phyloP scores from a whole-genome alignment of 2,329 filamentous ascomycete species.

The Leptosphaerulina australis region DNA sequence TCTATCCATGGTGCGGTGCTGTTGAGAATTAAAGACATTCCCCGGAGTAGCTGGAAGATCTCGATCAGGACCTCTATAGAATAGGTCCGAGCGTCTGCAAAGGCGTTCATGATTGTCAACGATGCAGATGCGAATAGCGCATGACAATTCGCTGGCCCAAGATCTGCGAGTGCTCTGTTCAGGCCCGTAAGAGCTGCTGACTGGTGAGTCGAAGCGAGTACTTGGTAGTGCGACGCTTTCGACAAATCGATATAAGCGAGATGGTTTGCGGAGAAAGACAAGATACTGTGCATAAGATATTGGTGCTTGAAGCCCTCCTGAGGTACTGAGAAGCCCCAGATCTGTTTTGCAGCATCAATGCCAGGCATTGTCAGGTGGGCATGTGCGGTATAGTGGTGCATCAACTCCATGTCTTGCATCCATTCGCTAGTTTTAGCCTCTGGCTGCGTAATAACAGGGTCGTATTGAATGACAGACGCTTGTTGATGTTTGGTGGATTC shows the following conservation, averaged over 20 bases:
- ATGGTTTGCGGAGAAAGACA: constrained; percentile 48
- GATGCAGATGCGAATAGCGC: constrained; percentile 35
- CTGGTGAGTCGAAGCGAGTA: constrained; percentile 40
- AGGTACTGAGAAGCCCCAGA: constrained; percentile 46
- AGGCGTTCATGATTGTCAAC: constrained; percentile 34
- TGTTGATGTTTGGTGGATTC: not conserved
- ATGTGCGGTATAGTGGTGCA: constrained; percentile 39
- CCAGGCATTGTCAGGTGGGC: constrained; percentile 32
- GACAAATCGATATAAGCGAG: constrained; percentile 39
- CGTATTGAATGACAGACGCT: not conserved
- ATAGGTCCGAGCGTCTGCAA: constrained; percentile 27
- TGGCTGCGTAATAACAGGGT: not conserved
- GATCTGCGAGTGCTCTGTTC: constrained; percentile 29
- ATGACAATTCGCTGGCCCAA: constrained; percentile 37
- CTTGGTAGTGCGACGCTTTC: constrained; percentile 23
- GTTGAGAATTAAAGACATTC: constrained; percentile 33
- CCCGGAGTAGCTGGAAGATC: constrained; percentile 36
- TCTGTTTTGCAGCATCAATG: constrained; percentile 28
- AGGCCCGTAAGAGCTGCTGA: constrained; percentile 30
- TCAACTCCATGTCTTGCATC: constrained; percentile 39
- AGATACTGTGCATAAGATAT: constrained; percentile 49
- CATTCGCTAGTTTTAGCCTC: constrained; percentile 18
- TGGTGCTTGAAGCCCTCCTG: constrained; percentile 41
- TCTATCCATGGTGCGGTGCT: constrained; percentile 25
- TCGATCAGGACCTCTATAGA: constrained; percentile 34